phyloP scores from a whole-genome alignment of 768 basidiomycete genomes.

The Boletellus sp. region DNA sequence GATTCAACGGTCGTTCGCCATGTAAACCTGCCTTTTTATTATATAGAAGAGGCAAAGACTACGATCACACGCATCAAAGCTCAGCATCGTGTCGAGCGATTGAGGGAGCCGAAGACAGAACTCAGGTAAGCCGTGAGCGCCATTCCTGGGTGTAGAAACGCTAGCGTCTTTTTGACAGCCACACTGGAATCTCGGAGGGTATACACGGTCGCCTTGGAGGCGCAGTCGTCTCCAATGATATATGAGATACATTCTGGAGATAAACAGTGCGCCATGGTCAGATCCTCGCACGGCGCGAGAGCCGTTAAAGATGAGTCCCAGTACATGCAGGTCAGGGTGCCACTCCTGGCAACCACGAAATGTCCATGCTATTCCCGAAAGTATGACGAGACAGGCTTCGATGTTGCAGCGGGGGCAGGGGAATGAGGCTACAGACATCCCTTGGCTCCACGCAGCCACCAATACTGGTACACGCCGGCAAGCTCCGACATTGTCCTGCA shows the following conservation, averaged over 20 bases:
- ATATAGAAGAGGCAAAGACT: neutral
- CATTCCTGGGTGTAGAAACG: constrained; percentile 3
- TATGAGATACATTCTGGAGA: constrained; percentile 13
- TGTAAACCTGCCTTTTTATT: neutral
- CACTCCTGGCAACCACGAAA: constrained; percentile 5
- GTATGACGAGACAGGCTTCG: constrained; percentile 17
- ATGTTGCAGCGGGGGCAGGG: constrained; percentile 21
- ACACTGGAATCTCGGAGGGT: neutral
- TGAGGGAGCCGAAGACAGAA: neutral
- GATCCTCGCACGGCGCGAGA: constrained; percentile 21
- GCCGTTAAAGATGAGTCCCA: constrained; percentile 7
- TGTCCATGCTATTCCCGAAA: constrained; percentile 1
- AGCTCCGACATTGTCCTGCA: constrained; percentile 18
- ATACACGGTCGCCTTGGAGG: constrained; percentile 1
- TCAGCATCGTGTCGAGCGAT: neutral
- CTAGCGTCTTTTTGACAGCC: constrained; percentile 1
- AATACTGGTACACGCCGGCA: constrained; percentile 16
- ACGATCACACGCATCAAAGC: neutral
- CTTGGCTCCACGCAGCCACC: constrained; percentile 15
- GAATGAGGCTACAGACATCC: constrained; percentile 12
- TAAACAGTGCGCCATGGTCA: constrained; percentile 15
- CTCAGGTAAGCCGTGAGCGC: constrained; percentile 8
- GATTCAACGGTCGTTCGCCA: neutral
- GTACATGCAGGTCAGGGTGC: constrained; percentile 12
- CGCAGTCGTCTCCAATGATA: constrained; percentile 4